Evolutionary conservation across 345 rosid genomes (phyloP).

Genomic region (Ailanthus altissimus): DNA sequence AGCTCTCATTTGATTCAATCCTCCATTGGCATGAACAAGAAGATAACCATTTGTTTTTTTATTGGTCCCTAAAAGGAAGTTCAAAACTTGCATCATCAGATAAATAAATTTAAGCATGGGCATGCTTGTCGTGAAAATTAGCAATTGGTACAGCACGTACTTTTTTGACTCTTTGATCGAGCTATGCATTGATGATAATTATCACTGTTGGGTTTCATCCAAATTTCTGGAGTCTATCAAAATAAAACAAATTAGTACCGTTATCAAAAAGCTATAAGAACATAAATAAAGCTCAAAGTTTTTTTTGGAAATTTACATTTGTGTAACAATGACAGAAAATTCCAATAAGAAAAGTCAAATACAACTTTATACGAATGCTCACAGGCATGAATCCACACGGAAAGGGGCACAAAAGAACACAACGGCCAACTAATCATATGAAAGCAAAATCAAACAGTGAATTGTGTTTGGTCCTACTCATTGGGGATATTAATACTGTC

Average conservation of each 20-base stretch:
- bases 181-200: conserved; percentile 59
- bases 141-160: conserved; percentile 38
- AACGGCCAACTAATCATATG: conserved; percentile 10
- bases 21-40: conserved; percentile 93
- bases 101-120: neutral
- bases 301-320: too few species aligned
- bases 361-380: neutral
- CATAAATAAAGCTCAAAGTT: too few species aligned
- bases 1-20: conserved; percentile 99
- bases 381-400: neutral
- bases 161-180: conserved; percentile 53
- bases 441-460: neutral
- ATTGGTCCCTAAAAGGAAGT: conserved; percentile 33
- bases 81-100: neutral
- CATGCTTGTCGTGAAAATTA: neutral
- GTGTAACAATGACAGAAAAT: neutral
- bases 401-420: neutral
- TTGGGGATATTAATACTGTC: too few species aligned
- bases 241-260: neutral
- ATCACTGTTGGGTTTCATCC: conserved; percentile 86
- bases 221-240: conserved; percentile 74
- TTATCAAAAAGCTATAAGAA: neutral
- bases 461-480: conserved; percentile 27
- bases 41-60: conserved; percentile 76
- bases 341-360: conserved; percentile 14